Percentiles rank a stretch among this genome's conserved stretches.
These are phyloP conservation scores for Citrus australasica DNA, from an alignment of 345 rosid species.

Conservation along the genomic window DNA sequence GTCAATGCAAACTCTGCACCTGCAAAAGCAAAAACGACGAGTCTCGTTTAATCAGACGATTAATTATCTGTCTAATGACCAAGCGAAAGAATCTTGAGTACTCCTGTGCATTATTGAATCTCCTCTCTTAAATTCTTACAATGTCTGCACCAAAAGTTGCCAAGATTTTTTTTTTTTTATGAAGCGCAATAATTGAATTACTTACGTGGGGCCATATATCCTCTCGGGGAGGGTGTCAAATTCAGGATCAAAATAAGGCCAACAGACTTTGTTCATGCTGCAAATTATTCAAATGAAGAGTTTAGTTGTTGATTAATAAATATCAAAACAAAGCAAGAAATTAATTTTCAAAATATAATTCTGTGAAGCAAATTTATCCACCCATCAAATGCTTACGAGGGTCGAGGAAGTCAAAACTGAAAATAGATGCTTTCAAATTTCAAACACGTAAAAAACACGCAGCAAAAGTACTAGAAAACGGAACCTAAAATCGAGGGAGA, in stretches of 20 bases:
- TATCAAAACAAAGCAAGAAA: background rate
- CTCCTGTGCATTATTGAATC: background rate
- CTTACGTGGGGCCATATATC: conserved; percentile 64
- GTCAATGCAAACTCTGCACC: conserved; percentile 70
- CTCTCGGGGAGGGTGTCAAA: conserved; percentile 65
- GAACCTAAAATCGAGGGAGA: too few relatives aligned
- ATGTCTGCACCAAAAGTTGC: background rate
- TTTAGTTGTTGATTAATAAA: background rate
- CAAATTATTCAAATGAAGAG: background rate
- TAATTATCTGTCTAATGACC: background rate
- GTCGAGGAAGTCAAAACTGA: too few relatives aligned
- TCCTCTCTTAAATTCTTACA: background rate
- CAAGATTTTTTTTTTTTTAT: background rate
- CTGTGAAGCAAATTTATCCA: background rate
- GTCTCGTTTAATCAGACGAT: background rate
- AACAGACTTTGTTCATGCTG: conserved; percentile 61
- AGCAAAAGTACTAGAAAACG: too few relatives aligned
- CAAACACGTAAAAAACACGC: too few relatives aligned
- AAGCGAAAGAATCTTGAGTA: background rate
- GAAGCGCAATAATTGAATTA: background rate
- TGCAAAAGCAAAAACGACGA: conserved; percentile 19
- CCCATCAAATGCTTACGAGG: too few relatives aligned
- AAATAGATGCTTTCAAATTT: too few relatives aligned
- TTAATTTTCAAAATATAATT: too few relatives aligned
- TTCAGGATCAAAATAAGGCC: conserved; percentile 89